Conservation (phyloP, 441 rosid genomes). For the Syzygium syzygioides region DNA sequence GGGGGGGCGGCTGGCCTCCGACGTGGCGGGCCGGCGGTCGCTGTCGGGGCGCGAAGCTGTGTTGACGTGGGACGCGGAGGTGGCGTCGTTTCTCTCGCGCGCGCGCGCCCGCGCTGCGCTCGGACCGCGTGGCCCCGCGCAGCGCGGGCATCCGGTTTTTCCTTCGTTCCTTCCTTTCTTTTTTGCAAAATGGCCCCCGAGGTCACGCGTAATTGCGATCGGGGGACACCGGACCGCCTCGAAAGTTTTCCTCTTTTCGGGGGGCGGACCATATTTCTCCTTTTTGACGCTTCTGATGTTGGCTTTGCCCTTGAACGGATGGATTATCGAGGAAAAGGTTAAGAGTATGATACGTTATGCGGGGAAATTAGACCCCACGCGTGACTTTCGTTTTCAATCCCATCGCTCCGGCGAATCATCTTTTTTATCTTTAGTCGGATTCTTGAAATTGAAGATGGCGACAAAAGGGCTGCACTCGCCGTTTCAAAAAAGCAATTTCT, state of each 20-base stretch:
- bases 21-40: background rate
- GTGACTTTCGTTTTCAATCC: background rate
- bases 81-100: background rate
- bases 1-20: background rate
- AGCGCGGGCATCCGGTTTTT: too few species aligned
- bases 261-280: too few species aligned
- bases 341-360: background rate
- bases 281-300: background rate
- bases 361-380: background rate
- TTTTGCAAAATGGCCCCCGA: background rate
- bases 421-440: background rate
- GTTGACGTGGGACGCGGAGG: background rate
- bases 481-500: background rate
- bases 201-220: background rate
- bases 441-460: background rate
- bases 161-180: too few species aligned
- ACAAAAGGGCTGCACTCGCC: background rate
- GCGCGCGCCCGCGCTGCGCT: background rate
- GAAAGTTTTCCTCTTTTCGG: background rate
- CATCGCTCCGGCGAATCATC: fast-evolving
- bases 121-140: background rate
- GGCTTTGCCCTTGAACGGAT: background rate
- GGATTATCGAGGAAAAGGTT: background rate
- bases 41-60: background rate
- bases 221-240: background rate